A percentile compares a stretch with the other conserved stretches of the same genome.
Evolutionary conservation across 108 stramenopile species (phyloP).

Genomic region (Hondaea fermentalgiana): DNA sequence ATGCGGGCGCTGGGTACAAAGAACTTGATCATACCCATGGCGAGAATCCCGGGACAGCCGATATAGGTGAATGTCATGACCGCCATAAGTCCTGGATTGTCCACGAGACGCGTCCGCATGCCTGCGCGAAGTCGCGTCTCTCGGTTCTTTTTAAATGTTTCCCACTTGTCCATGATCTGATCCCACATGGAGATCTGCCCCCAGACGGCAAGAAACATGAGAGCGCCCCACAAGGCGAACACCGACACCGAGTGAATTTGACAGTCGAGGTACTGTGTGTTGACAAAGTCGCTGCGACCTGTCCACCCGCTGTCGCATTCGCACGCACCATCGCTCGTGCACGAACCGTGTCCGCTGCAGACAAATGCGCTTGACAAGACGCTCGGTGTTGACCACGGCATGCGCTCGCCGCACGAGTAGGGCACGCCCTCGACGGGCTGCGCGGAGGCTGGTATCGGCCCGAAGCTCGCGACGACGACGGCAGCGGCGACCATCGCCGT

Average conservation of each 20-base stretch:
- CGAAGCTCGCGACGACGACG: too few species aligned
- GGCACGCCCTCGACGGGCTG: too few species aligned
- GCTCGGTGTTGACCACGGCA: not conserved
- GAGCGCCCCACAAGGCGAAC: not conserved
- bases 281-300: not conserved
- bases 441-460: too few species aligned
- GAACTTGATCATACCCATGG: not conserved
- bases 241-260: not conserved
- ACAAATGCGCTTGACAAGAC: not conserved
- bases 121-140: not conserved
- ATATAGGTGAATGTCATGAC: not conserved
- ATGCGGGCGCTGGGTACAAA: not conserved
- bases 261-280: not conserved
- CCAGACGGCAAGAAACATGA: not conserved
- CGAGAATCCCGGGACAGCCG: not conserved
- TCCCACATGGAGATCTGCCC: not conserved
- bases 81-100: not conserved
- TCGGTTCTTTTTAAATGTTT: not conserved
- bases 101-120: not conserved
- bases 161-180: not conserved
- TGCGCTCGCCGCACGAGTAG: not conserved
- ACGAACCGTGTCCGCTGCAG: not conserved
- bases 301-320: not conserved
- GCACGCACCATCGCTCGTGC: not conserved
- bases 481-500: too few species aligned